Conservation (phyloP, 257 asterid species). For the Ilex aquifolium region DNA sequence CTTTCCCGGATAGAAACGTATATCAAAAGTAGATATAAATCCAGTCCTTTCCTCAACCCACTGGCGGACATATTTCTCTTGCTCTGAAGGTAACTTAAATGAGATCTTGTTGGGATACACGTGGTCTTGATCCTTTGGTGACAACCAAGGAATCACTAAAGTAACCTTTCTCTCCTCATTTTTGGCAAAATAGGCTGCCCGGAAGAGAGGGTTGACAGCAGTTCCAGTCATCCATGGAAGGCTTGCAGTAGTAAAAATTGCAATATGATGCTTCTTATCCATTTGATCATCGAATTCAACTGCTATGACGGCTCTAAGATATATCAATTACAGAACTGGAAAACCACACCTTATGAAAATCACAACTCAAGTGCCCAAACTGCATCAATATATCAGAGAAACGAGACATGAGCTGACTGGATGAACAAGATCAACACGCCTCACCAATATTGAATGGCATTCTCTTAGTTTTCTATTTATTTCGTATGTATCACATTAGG, state of each 20-base stretch:
- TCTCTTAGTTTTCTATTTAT: too few species aligned
- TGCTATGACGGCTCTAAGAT: neutral
- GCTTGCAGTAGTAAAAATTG: conserved; percentile 10
- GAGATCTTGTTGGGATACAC: conserved; percentile 8
- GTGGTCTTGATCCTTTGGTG: conserved; percentile 4
- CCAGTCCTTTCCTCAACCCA: conserved; percentile 93
- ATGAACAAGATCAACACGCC: too few species aligned
- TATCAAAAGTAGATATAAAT: conserved; percentile 37
- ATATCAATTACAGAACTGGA: neutral
- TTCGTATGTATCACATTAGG: too few species aligned
- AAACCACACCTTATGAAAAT: neutral
- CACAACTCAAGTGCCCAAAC: neutral
- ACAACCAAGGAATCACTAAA: conserved; percentile 11
- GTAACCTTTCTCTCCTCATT: conserved; percentile 5
- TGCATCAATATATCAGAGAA: neutral
- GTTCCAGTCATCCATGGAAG: conserved; percentile 18
- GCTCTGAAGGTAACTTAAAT: conserved; percentile 6
- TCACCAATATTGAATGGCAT: too few species aligned
- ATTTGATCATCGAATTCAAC: neutral
- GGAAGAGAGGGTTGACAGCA: conserved; percentile 12
- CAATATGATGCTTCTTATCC: conserved; percentile 1
- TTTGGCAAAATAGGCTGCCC: conserved; percentile 8
- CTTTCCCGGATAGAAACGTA: conserved; percentile 86
- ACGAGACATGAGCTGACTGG: too few species aligned
- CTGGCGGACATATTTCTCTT: conserved; percentile 63